Base-by-base conservation (phyloP, 768 basidiomycete species). In the Leccinum ochraceum region DNA sequence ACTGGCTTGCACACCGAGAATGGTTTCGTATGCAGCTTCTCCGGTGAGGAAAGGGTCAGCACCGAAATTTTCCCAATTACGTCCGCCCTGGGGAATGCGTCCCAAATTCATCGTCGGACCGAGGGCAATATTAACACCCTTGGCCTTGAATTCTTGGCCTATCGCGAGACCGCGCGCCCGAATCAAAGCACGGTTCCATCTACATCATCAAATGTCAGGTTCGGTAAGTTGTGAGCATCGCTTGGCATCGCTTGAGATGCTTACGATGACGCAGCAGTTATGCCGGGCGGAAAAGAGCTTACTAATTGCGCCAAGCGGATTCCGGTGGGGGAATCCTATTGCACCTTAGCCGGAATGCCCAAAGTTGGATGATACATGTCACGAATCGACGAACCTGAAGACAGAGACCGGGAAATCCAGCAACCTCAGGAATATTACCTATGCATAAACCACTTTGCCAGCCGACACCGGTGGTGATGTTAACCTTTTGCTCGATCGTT, bases 31-130 rank as follows among this genome's bases (percentile, higher is more conserved):
- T 3, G 86, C 81, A 4, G 78, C 79, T 69, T 92, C 92, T 13
- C 95, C 93, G 17, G 83, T 67, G 16, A 96, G 77, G 76, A 86
- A 96, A 0, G 95, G 95, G 71, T 97, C 95, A 11, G 83, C 92
- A 34, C 94, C 94, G 59, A 94, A 95, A n/a, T 92, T 92, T 79
- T 96, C 95, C 92, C 93, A 96, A 73, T 95, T 94, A 30, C 95
- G 80, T 17, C 95, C 95, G 6, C 89, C 92, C 63, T 84, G 79
- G 2, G 90, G 86, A 20, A 88, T 75, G 14, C 91, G 84, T 1
- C 88, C 90, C 78, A 95, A 83, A 70, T 95, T 94, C 86, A 92
- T 94, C 87, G 90, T 90, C 0, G 92, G 83, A 28, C 82, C 84
- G 7, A 95, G 81, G 10, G 86, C 88, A 53, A 95, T 76, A 66